phyloP scores from a whole-genome alignment of 352 stramenopile genomes.

The Globisporangium mamillatum region DNA sequence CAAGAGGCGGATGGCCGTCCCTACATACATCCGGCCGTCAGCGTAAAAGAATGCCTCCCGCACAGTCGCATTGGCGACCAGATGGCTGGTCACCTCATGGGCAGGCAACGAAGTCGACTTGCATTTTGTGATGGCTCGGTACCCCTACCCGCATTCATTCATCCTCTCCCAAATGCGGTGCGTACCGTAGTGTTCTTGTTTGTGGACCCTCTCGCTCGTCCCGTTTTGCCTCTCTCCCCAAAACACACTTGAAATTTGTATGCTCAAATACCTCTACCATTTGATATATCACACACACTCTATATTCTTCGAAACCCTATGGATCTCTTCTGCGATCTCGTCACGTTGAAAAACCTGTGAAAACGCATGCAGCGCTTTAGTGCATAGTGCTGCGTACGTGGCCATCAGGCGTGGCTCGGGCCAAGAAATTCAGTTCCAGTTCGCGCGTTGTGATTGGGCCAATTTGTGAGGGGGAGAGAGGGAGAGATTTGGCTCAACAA shows the following conservation, averaged over 20 bases:
- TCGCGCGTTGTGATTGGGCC: slow-evolving; percentile 12
- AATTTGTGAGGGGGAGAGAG: slow-evolving; percentile 2
- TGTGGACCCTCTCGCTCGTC: not conserved
- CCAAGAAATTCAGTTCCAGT: slow-evolving; percentile 20
- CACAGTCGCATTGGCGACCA: not conserved
- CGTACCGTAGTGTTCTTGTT: not conserved
- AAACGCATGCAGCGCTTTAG: not conserved
- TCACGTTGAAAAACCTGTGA: not conserved
- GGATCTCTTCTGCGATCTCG: not conserved
- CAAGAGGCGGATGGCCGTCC: not conserved
- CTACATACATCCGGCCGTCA: not conserved
- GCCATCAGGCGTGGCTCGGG: slow-evolving; percentile 1
- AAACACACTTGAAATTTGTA: not conserved
- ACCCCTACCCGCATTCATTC: not conserved
- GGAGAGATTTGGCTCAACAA: slow-evolving; percentile 13
- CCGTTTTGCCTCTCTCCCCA: not conserved
- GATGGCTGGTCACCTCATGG: not conserved
- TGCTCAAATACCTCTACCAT: not conserved
- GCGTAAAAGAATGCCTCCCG: not conserved
- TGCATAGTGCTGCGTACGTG: slow-evolving; percentile 1
- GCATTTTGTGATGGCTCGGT: not conserved
- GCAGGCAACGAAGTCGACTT: not conserved
- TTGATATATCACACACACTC: not conserved
- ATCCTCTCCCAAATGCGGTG: not conserved
- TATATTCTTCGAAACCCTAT: not conserved